Conservation (phyloP, 225 moss, liverwort and hornwort species). For the Antitrichia curtipendula region DNA sequence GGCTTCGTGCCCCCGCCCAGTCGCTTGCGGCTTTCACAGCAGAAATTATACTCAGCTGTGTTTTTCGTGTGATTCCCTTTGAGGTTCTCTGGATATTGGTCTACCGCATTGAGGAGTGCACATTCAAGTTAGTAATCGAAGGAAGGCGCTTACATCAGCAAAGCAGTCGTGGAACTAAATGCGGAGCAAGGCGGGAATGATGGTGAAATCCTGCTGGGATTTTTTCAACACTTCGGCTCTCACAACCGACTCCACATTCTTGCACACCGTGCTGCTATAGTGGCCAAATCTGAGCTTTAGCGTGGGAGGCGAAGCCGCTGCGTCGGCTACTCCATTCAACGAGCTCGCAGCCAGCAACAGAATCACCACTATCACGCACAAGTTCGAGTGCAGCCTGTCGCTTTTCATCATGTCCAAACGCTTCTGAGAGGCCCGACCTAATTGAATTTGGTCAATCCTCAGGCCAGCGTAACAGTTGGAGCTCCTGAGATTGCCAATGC, state of each 20-base stretch:
- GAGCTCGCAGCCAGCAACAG: conserved; percentile 3
- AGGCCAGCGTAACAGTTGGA: neutral
- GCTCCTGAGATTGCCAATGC: neutral
- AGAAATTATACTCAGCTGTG: too few relatives aligned
- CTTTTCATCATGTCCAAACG: neutral
- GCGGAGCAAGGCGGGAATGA: conserved; percentile 20
- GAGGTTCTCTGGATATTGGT: neutral
- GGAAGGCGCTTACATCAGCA: conserved; percentile 1
- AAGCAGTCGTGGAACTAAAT: conserved; percentile 38
- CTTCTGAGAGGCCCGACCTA: neutral
- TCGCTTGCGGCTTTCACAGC: too few relatives aligned
- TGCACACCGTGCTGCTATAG: conserved; percentile 8
- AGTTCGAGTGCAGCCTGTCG: neutral
- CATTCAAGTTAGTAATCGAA: neutral
- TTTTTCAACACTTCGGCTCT: neutral
- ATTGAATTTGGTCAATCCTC: neutral
- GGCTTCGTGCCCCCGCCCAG: too few relatives aligned
- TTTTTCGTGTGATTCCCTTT: neutral
- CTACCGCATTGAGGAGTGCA: neutral
- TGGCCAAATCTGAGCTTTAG: neutral
- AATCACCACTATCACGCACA: neutral
- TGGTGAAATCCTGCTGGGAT: neutral
- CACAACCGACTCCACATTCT: conserved; percentile 9
- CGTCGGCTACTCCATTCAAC: neutral
- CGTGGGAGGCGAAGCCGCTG: neutral